A percentile compares a stretch with the other conserved stretches of the same genome.
These are phyloP conservation scores for Pichia pseudocactophila DNA, from an alignment of 805 yeast genomes.

Conservation along the genomic window DNA sequence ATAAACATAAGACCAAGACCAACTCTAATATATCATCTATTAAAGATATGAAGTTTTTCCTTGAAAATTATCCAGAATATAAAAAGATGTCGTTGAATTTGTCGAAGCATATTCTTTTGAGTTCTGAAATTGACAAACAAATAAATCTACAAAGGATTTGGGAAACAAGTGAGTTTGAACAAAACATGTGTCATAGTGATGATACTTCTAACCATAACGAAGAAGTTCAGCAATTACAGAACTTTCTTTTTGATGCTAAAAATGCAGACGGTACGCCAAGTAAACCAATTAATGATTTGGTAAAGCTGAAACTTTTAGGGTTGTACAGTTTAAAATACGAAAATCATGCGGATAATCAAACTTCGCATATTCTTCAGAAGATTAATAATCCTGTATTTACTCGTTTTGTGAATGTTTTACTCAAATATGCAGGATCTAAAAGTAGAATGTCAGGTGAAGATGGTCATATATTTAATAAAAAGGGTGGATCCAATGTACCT, in stretches of 20 bases:
- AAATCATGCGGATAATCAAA: slow-evolving; percentile 36
- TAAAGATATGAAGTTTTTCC: slow-evolving; percentile 82
- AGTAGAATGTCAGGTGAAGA: slow-evolving; percentile 34
- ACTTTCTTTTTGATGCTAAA: slow-evolving; percentile 35
- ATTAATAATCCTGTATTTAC: slow-evolving; percentile 30
- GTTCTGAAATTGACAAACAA: slow-evolving; percentile 73
- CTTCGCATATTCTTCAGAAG: slow-evolving; percentile 29
- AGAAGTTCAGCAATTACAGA: slow-evolving; percentile 50
- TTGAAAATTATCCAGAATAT: slow-evolving; percentile 91
- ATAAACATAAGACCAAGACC: slow-evolving; percentile 71
- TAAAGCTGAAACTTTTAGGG: slow-evolving; percentile 62
- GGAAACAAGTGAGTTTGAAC: slow-evolving; percentile 87
- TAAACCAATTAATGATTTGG: slow-evolving; percentile 33
- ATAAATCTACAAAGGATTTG: slow-evolving; percentile 61
- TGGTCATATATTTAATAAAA: slow-evolving; percentile 22
- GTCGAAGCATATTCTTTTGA: slow-evolving; percentile 84
- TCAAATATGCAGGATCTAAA: slow-evolving; percentile 35
- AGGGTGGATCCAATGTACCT: slow-evolving; percentile 8
- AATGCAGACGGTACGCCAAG: slow-evolving; percentile 15
- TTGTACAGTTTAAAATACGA: slow-evolving; percentile 71
- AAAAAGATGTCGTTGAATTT: slow-evolving; percentile 81
- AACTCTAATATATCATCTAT: slow-evolving; percentile 66
- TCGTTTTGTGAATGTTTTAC: slow-evolving; percentile 35
- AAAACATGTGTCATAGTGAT: slow-evolving; percentile 63
- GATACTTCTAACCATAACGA: slow-evolving; percentile 31